Conservation (phyloP, 176 grass and related monocot genomes). For the Aegilops tauschii region DNA sequence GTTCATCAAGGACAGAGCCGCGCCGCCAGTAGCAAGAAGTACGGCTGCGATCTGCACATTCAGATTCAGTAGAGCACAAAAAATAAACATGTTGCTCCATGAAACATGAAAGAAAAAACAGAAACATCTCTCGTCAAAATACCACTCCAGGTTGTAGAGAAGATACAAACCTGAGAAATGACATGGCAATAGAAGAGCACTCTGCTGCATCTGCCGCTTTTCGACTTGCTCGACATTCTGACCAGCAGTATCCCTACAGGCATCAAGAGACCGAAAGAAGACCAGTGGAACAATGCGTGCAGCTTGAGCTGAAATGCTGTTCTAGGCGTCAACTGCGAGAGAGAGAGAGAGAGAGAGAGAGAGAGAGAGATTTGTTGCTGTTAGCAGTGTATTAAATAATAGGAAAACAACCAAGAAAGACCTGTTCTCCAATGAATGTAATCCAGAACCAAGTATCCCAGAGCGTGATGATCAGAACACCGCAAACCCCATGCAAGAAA, state of each 20-base stretch:
- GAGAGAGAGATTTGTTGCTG: neutral
- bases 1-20: constrained; percentile 67
- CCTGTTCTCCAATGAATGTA: neutral
- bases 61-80: neutral
- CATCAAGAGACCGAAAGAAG: constrained; percentile 85
- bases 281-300: constrained; percentile 91
- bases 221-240: constrained; percentile 64
- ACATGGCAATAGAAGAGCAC: constrained; percentile 82
- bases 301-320: constrained; percentile 75
- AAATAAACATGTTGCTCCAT: neutral
- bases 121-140: neutral
- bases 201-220: constrained; percentile 36
- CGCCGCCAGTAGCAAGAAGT: constrained; percentile 67
- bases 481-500: neutral
- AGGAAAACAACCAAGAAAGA: neutral
- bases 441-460: neutral
- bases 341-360: neutral
- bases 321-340: constrained; percentile 53
- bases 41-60: constrained; percentile 65
- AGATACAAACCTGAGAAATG: constrained; percentile 62
- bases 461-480: neutral
- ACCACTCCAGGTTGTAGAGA: neutral
- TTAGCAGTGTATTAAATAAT: neutral
- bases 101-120: neutral
- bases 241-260: constrained; percentile 80